Percentiles rank a stretch among this genome's conserved stretches.
Conservation (phyloP, 805 yeast species). For the Kurtzmaniella fragi region DNA sequence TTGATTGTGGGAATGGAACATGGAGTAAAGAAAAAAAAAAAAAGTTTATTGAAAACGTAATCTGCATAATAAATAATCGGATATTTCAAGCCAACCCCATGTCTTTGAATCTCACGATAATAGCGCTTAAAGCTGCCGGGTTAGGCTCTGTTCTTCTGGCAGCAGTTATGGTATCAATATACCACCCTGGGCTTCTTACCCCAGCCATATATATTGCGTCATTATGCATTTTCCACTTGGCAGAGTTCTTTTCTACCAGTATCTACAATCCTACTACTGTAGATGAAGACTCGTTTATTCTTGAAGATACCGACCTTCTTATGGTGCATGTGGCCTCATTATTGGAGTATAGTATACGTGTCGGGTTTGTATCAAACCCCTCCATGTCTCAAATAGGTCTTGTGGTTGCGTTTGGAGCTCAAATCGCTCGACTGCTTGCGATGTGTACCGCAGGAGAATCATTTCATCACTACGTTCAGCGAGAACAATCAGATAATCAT, state of each 20-base stretch:
- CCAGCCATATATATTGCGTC: slow-evolving; percentile 25
- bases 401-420: slow-evolving; percentile 52
- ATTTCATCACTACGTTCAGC: slow-evolving; percentile 75
- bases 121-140: slow-evolving; percentile 26
- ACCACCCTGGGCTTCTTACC: background rate
- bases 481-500: slow-evolving; percentile 50
- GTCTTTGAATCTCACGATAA: slow-evolving; percentile 24
- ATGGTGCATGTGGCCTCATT: slow-evolving; percentile 15
- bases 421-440: slow-evolving; percentile 61
- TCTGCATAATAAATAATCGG: background rate
- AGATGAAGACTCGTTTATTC: slow-evolving; percentile 51
- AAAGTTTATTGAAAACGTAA: background rate
- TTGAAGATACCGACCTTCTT: slow-evolving; percentile 27
- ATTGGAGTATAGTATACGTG: slow-evolving; percentile 10
- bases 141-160: slow-evolving; percentile 23
- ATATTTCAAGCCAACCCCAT: slow-evolving; percentile 9
- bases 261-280: slow-evolving; percentile 62
- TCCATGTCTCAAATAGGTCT: slow-evolving; percentile 38
- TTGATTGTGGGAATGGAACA: too few relatives aligned
- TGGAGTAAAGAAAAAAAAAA: slow-evolving; percentile 1
- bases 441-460: slow-evolving; percentile 87
- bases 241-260: slow-evolving; percentile 82
- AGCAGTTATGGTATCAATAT: slow-evolving; percentile 5
- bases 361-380: background rate
- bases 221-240: slow-evolving; percentile 64